Evolutionary conservation across 2,329 filamentous ascomycete species (phyloP).

Genomic region (Aciculosporium take): DNA sequence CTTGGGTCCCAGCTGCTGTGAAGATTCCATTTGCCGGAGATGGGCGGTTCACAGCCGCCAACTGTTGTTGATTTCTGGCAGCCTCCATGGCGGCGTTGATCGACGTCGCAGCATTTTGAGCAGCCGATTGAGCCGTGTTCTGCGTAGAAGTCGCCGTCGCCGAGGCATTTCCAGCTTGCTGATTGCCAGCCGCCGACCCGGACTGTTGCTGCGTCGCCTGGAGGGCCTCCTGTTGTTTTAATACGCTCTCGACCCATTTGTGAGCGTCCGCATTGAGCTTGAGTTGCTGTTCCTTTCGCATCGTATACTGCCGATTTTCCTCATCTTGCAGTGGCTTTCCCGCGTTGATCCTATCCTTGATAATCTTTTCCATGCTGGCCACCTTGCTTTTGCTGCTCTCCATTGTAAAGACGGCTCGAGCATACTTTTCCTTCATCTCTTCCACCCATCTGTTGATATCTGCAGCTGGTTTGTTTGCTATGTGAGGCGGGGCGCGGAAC

Average conservation of each 20-base stretch:
- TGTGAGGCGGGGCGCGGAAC: constrained; percentile 28
- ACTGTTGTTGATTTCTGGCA: constrained; percentile 28
- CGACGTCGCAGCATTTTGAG: constrained; percentile 22
- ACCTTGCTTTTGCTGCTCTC: constrained; percentile 29
- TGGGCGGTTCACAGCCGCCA: constrained; percentile 15
- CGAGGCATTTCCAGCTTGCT: constrained; percentile 12
- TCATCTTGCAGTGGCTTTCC: constrained; percentile 31
- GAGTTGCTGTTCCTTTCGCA: constrained; percentile 28
- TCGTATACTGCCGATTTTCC: constrained; percentile 30
- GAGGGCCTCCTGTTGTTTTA: constrained; percentile 28
- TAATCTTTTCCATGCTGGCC: constrained; percentile 25
- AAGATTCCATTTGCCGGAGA: constrained; percentile 17
- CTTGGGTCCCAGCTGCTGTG: constrained; percentile 11
- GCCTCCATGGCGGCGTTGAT: constrained; percentile 31
- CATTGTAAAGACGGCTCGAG: constrained; percentile 34
- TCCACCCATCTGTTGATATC: constrained; percentile 35
- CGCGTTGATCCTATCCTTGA: constrained; percentile 28
- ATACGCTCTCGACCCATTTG: constrained; percentile 32
- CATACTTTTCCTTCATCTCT: constrained; percentile 33
- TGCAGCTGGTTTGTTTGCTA: constrained; percentile 26
- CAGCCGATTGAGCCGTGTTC: constrained; percentile 15
- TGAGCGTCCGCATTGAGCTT: constrained; percentile 33
- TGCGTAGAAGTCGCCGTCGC: constrained; percentile 10
- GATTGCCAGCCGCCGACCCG: constrained; percentile 10
- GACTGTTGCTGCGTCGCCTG: constrained; percentile 13